Percentiles rank a stretch among this genome's conserved stretches.
Conservation (phyloP, 2,329 filamentous ascomycete genomes). For the Botrytis pseudocinerea region DNA sequence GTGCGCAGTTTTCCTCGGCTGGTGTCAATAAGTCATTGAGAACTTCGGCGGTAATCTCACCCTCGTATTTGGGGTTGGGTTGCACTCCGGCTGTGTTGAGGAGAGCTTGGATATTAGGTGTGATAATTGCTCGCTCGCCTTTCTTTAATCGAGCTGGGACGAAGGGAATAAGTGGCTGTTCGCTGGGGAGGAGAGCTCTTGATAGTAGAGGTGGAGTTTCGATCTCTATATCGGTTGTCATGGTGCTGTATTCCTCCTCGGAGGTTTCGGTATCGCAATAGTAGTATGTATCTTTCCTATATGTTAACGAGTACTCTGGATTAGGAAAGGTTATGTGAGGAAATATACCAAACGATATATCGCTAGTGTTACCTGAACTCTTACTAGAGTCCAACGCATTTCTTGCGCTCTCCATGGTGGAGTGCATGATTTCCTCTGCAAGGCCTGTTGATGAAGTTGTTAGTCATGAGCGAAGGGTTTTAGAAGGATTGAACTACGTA, state of each 20-base stretch:
- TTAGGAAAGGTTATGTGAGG: background rate
- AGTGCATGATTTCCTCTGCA: conserved; percentile 4
- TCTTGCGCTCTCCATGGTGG: background rate
- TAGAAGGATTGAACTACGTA: background rate
- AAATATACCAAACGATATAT: background rate
- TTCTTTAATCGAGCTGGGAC: background rate
- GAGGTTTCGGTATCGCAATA: background rate
- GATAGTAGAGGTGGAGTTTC: background rate
- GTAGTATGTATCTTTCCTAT: background rate
- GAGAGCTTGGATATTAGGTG: conserved; percentile 5
- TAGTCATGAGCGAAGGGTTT: background rate
- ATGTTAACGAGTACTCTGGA: background rate
- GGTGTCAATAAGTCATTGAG: background rate
- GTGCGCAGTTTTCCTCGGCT: background rate
- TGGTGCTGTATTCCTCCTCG: background rate
- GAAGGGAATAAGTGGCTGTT: conserved; percentile 7
- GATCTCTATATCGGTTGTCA: background rate
- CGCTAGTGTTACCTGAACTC: background rate
- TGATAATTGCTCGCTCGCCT: background rate
- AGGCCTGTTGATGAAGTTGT: background rate
- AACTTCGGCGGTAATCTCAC: conserved; percentile 8
- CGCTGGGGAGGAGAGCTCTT: background rate
- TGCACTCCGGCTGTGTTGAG: background rate
- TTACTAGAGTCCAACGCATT: background rate
- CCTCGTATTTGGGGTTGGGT: conserved; percentile 18